Evolutionary conservation across 768 basidiomycete species (phyloP), one percentile per base, ranked within the genome.

Genomic region (Boletus speciosus): DNA sequence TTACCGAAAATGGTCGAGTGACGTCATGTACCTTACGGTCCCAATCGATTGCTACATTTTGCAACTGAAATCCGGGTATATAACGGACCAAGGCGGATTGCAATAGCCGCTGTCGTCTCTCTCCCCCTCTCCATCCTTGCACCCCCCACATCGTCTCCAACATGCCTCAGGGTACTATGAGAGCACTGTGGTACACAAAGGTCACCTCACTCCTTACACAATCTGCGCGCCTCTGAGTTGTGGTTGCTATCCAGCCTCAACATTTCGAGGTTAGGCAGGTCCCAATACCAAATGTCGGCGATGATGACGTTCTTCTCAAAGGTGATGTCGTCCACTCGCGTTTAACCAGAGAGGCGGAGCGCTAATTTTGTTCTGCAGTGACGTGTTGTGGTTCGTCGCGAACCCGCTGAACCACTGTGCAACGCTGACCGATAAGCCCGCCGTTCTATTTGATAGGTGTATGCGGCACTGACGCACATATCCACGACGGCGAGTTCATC

Each of bases 221-320:
- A 45, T 23, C 25, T 43, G 51, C 41, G 47, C 47, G 21, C 11
- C 32, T 60, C 57, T 60, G 41, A 68, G 41, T 11, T 19, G 40
- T 47, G n/a, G 6, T 41, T 48, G 25, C 54, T 47, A 39, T 67
- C 57, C 62, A 88, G 85, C 82, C 88, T 50, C 72, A 74, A 61
- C 69, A 88, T 47, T 90, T 90, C 60, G 80, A 81, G 52, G 76
- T 90, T 54, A 83, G 76, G 61, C 71, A 82, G 37, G 86, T 90
- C 8, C 83, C 85, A 5, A 81, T 89, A 51, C 88, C 88, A 7
- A 55, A 78, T 54, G 74, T 81, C 55, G 78, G 78, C 34, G 84
- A 86, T 57, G 80, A 88, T 49, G 89, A 91, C 27, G 80, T 90
- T 46, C 77, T 90, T 49, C 74, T 91, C 60, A 89, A 91, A 78